phyloP scores from a whole-genome alignment of 2,329 filamentous ascomycete species.

The Aspergillus neoniger region DNA sequence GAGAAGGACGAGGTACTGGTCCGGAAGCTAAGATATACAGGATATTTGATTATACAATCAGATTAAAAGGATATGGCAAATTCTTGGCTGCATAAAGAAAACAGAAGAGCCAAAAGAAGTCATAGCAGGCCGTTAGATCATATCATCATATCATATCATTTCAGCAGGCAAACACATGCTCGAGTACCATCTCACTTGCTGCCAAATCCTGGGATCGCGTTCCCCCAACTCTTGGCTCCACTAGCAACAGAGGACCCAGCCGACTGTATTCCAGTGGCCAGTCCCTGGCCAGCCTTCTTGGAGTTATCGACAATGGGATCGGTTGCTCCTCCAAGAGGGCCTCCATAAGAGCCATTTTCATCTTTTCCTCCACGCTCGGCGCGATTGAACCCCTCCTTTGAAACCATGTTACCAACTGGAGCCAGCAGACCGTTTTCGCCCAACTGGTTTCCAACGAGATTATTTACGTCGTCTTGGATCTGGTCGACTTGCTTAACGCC shows the following conservation, averaged over 20 bases:
- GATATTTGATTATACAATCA: too few relatives aligned
- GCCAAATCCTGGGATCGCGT: neutral
- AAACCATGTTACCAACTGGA: constrained; percentile 51
- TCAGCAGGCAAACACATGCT: neutral
- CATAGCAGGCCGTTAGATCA: neutral
- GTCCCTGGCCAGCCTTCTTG: constrained; percentile 14
- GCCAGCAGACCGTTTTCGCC: constrained; percentile 55
- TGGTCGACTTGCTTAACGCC: constrained; percentile 54
- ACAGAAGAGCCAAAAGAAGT: neutral
- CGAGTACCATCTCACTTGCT: neutral
- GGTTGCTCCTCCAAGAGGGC: constrained; percentile 16
- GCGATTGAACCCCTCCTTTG: constrained; percentile 57
- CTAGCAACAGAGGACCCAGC: constrained; percentile 17
- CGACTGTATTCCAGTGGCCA: constrained; percentile 12
- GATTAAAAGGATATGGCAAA: neutral
- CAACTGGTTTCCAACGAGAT: constrained; percentile 52
- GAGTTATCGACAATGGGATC: constrained; percentile 14
- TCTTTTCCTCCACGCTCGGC: constrained; percentile 58
- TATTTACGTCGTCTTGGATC: constrained; percentile 54
- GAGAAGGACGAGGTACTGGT: too few relatives aligned
- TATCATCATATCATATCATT: neutral
- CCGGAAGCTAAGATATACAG: too few relatives aligned
- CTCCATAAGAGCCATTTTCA: constrained; percentile 48
- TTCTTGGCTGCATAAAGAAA: neutral
- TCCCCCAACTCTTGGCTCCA: constrained; percentile 14